Conservation (phyloP, 2,329 filamentous ascomycete genomes). For the Trichoderma sp. region DNA sequence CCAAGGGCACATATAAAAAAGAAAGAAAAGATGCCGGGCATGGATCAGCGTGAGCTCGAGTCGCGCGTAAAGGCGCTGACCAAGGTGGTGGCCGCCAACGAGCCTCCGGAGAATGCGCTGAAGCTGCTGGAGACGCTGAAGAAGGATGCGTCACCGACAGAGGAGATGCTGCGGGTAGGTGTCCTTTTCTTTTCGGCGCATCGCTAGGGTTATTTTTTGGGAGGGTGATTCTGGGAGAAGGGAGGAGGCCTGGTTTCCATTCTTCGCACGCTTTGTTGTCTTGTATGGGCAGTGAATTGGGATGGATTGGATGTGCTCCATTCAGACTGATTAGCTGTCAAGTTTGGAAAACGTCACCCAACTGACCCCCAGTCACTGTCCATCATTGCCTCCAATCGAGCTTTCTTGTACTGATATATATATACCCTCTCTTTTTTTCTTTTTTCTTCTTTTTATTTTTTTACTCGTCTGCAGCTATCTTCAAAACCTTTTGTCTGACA, state of each 20-base stretch:
- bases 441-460: neutral
- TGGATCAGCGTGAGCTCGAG: constrained; percentile 83
- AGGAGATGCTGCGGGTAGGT: constrained; percentile 78
- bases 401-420: neutral
- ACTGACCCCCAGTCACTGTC: neutral
- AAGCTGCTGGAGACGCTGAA: constrained; percentile 76
- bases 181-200: neutral
- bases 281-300: neutral
- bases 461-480: neutral
- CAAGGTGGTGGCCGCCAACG: constrained; percentile 75
- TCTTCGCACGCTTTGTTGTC: neutral
- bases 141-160: constrained; percentile 77
- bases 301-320: neutral
- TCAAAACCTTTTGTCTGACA: constrained; percentile 1
- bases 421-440: neutral
- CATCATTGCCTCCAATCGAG: constrained; percentile 3
- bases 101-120: constrained; percentile 71
- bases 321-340: constrained; percentile 11
- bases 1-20: neutral
- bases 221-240: neutral
- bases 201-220: neutral
- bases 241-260: neutral
- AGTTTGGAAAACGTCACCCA: neutral
- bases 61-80: constrained; percentile 74
- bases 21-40: constrained; percentile 37